Evolutionary conservation across 768 basidiomycete genomes (phyloP).

Genomic region (Krasilnikovozyma curviuscula): DNA sequence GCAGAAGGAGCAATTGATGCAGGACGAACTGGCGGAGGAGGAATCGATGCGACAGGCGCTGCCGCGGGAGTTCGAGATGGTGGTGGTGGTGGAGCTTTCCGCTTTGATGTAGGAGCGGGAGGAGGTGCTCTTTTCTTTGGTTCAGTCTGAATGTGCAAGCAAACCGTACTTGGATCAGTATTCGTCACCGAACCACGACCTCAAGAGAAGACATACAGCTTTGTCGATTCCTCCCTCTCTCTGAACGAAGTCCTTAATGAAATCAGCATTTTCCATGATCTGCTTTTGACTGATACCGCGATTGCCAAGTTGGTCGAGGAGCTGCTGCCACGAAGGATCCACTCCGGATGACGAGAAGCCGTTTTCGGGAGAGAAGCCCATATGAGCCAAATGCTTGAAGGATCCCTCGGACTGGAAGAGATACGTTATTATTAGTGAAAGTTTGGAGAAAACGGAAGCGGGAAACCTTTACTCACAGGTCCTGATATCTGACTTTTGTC

Average conservation of each 20-base stretch:
- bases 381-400: slow-evolving; percentile 80
- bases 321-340: slow-evolving; percentile 67
- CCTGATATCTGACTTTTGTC: slow-evolving; percentile 84
- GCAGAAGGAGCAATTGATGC: slow-evolving; percentile 22
- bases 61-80: slow-evolving; percentile 20
- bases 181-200: not conserved
- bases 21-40: slow-evolving; percentile 28
- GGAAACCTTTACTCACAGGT: slow-evolving; percentile 29
- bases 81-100: slow-evolving; percentile 26
- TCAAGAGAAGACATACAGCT: not conserved
- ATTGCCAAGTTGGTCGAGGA: slow-evolving; percentile 46
- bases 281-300: slow-evolving; percentile 46
- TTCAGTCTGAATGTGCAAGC: slow-evolving; percentile 16
- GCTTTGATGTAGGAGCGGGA: slow-evolving; percentile 32
- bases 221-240: slow-evolving; percentile 30
- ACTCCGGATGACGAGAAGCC: slow-evolving; percentile 75
- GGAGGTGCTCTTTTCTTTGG: slow-evolving; percentile 33
- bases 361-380: slow-evolving; percentile 74
- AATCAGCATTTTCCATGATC: slow-evolving; percentile 62
- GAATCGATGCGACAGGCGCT: slow-evolving; percentile 7
- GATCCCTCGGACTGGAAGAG: slow-evolving; percentile 27
- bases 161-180: not conserved
- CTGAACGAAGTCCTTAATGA: slow-evolving; percentile 66
- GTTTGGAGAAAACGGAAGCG: not conserved
- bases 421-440: not conserved